phyloP scores from a whole-genome alignment of 1,284 basidiomycete genomes.

The Coniferiporia sulphurascens region DNA sequence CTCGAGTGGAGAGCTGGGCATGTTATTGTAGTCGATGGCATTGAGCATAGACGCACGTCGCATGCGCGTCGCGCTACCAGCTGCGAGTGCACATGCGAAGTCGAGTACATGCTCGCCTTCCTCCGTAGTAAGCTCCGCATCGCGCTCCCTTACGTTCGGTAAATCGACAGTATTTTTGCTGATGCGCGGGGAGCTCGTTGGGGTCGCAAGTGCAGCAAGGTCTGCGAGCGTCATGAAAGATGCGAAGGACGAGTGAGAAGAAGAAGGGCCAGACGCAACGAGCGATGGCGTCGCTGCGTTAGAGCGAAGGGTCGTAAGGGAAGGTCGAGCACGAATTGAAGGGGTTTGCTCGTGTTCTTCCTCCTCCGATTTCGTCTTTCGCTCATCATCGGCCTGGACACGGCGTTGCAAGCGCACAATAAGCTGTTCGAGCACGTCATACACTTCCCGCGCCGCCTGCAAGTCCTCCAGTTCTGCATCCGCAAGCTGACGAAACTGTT shows the following conservation, averaged over 20 bases:
- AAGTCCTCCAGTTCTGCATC: slow-evolving; percentile 48
- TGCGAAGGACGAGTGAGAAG: neutral
- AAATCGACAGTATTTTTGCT: neutral
- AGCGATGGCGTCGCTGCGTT: slow-evolving; percentile 11
- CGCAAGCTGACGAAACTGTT: slow-evolving; percentile 45
- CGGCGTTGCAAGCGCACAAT: slow-evolving; percentile 1
- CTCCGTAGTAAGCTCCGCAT: too few relatives aligned
- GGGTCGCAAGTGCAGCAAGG: slow-evolving; percentile 3
- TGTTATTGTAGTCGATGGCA: neutral
- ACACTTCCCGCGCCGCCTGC: slow-evolving; percentile 38
- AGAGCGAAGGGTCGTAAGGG: neutral
- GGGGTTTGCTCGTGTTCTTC: neutral
- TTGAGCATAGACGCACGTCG: slow-evolving; percentile 1
- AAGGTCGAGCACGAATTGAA: neutral
- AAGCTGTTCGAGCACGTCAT: slow-evolving; percentile 23
- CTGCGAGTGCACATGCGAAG: slow-evolving; percentile 11
- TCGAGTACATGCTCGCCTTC: neutral
- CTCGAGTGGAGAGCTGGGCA: slow-evolving; percentile 4
- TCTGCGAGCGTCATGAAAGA: slow-evolving; percentile 6
- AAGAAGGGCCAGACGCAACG: slow-evolving; percentile 7
- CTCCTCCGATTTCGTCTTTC: neutral
- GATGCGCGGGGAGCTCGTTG: slow-evolving; percentile 1
- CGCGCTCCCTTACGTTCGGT: too few relatives aligned
- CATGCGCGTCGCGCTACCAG: slow-evolving; percentile 1
- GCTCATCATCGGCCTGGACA: slow-evolving; percentile 18